Evolutionary conservation across 441 rosid species (phyloP), one percentile per base, ranked within the genome.

Genomic region (Bocquillonia castaneifolia): DNA sequence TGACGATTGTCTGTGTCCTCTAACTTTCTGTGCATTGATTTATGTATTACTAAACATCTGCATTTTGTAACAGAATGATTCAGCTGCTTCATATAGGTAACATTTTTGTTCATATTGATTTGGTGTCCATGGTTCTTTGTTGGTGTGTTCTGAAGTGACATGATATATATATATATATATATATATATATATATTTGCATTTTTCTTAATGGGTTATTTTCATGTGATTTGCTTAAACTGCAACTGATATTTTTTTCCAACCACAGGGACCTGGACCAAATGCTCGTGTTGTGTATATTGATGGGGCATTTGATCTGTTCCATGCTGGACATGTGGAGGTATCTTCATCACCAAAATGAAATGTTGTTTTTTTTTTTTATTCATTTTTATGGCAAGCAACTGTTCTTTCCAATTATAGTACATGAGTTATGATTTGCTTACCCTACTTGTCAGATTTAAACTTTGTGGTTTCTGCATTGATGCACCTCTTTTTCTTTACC

Each of bases 311-410:
- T 71, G 96, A 89, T 85, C 90, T 89, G 71, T 93, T 93, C 74
- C 99, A 93, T 79, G 99, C 99, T 54, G 99, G 97, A 72, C 99
- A 93, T 74, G 99, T 91, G 23, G 93, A 93, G 98, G 97, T 93
- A 86, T 64, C 18, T 42, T 42, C 7, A 36, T 25, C 23, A 18
- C 36, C 14, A 51, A n/a, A 47, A 39, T 39, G 52, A 67, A 40
- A 26, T 51, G 44, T 42, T 39, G 51, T 18, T 13, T 28, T 71
- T 59, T 29, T 54, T 40, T 28, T 44, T 53, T 39, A 28, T 5
- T 51, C n/a, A 42, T 13, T 36, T 48, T 20, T 20, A 26, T 52
- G 66, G 51, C 39, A n/a, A 42, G 17, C 9, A 8, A 7, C 17
- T 54, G 40, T 28, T 22, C 17, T 23, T 63, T 32, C 31, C 20